Base-by-base conservation (phyloP, 805 yeast species). In the Saturnispora hagleri region DNA sequence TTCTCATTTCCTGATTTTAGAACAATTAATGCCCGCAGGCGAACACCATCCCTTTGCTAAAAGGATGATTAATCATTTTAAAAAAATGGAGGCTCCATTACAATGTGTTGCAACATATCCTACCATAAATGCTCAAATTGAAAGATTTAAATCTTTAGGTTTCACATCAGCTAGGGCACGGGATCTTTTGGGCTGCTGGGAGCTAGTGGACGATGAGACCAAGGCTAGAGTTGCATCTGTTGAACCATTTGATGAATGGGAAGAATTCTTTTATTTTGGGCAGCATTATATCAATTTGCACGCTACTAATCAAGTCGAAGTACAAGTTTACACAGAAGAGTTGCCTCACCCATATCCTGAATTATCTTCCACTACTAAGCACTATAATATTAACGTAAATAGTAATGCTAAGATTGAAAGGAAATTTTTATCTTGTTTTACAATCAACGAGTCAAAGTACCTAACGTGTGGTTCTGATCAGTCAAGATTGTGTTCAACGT, bases 201-300 rank as follows among this genome's bases (percentile, higher is more conserved):
- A 60, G 13, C 57, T 67, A 8, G 63, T 74, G 20, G 67, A 82
- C 1, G 63, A 72, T 4, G 69, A 68, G 1, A 60, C 68, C 5
- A 78, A 76, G 57, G 43, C 51, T 0, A 62, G 65, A 41, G 73
- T 87, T 8, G 71, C 70, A 17, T 46, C 60, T 0, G 71, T 84
- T 20, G 95, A 86, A 62, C 77, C 78, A 3, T 87, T 86, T 65
- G 95, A 87, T 63, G 95, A 87, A 66, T 77, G 86, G 79, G 95
- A 86, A 66, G 95, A 86, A 64, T 86, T 86, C 56, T 74, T 81
- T 28, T 61, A 84, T 13, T 86, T 84, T 60, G 79, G 87, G 52
- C 91, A 85, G 59, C 93, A 86, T 62, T 87, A 86, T 60, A 70
- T 81, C 36, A 71, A 84, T 40, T 70, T 82, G 2, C 89, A 84